phyloP scores from a whole-genome alignment of 2,329 filamentous ascomycete species.

The Calonectria pteridis region DNA sequence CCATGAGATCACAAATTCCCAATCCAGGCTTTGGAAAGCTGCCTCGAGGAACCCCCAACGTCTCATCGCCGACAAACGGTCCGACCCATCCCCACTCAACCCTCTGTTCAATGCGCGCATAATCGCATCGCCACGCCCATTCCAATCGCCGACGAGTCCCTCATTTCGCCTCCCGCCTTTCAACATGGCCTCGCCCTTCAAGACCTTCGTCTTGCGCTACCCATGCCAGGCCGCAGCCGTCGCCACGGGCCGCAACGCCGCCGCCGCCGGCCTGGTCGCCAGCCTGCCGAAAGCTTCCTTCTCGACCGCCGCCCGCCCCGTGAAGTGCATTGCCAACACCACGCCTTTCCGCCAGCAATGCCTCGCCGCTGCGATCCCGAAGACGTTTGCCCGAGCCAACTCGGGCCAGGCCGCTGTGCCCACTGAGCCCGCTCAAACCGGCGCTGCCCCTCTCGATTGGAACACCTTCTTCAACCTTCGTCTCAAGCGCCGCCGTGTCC shows the following conservation, averaged over 20 bases:
- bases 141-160: neutral
- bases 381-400: conserved; percentile 35
- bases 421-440: neutral
- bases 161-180: neutral
- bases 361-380: conserved; percentile 30
- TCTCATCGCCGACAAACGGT: conserved; percentile 31
- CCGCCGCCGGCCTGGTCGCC: conserved; percentile 38
- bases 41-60: conserved; percentile 21
- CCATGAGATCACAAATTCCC: conserved; percentile 45
- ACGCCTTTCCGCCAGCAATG: conserved; percentile 35
- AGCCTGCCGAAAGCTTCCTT: conserved; percentile 46
- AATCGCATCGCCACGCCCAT: neutral
- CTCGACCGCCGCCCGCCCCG: conserved; percentile 39
- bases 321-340: conserved; percentile 36
- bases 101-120: conserved; percentile 11
- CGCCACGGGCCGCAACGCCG: conserved; percentile 28
- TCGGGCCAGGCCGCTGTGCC: conserved; percentile 32
- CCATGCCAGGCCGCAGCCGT: conserved; percentile 43
- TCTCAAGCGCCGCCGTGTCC: conserved; percentile 85
- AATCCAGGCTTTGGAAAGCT: conserved; percentile 38
- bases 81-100: conserved; percentile 38
- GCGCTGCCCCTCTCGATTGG: conserved; percentile 74
- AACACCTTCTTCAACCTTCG: conserved; percentile 93
- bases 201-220: conserved; percentile 49
- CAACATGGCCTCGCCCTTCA: conserved; percentile 48